Evolutionary conservation across 352 stramenopile species (phyloP), one percentile per base, ranked within the genome.

Genomic region (Phytophthora tubulina): DNA sequence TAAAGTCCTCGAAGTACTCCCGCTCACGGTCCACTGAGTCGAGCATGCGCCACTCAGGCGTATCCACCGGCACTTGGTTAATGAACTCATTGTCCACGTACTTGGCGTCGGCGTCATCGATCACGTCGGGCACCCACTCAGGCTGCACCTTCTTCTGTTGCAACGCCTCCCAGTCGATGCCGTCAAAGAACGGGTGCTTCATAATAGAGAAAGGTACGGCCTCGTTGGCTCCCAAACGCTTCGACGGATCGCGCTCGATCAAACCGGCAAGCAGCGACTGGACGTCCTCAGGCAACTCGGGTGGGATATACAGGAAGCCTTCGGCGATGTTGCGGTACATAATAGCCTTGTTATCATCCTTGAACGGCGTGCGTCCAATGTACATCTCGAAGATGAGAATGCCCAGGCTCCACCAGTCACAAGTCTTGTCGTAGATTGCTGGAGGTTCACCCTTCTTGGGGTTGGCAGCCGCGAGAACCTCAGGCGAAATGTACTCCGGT

Each of bases 251-350:
- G 2, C 88, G 86, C 51, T 96, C 79, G 17, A 97, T 90, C 38
- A 97, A 72, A 30, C 89, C 87, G 3, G 77, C 63, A 36, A 97
- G 55, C 7, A 97, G 65, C n/a, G 87, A 92, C 78, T 90, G 86
- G 9, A 84, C 85, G 9, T 84, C 82, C 49, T 93, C 85, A 0
- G 88, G 86, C 11, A 94, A 67, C 72, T 95, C 86, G 0, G 79
- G 82, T 3, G 89, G 90, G 42, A 97, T 88, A 59, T 88, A 94
- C 54, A 98, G 71, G 44, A 85, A 84, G 0, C 88, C 87, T 74
- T 96, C 84, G 21, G 90, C 82, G 63, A 98, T 98, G 67, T 97
- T 95, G 57, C 92, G 85, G 80, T 97, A 98, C 88, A 98, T 97
- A 63, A 96, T 93, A 11, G 92, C 84, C 67, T 92, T 86, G 78